These are phyloP conservation scores for Kwoniella mangroviensis DNA, from an alignment of 768 basidiomycete genomes.

Conservation along the genomic window DNA sequence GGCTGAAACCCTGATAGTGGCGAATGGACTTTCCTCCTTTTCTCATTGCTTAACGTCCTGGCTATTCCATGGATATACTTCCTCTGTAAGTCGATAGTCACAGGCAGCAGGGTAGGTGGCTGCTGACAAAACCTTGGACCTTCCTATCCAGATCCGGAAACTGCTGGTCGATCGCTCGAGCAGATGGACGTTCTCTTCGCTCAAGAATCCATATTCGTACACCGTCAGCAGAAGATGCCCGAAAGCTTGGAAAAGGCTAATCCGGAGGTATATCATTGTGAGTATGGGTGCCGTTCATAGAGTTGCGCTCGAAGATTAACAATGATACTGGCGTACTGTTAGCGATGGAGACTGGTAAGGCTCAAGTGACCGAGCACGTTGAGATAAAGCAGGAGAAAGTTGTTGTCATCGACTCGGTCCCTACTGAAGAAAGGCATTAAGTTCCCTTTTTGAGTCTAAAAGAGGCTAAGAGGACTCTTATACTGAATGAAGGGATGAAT, in stretches of 20 bases:
- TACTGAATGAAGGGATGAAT: too few relatives aligned
- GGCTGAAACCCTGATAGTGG: constrained; percentile 24
- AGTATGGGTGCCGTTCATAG: not conserved
- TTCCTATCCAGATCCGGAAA: constrained; percentile 32
- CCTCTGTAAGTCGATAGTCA: constrained; percentile 10
- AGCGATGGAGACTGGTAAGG: constrained; percentile 22
- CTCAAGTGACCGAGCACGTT: not conserved
- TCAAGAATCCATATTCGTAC: constrained; percentile 21
- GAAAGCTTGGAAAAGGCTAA: constrained; percentile 5
- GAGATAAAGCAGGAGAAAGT: not conserved
- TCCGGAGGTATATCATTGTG: constrained; percentile 15
- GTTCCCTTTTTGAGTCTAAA: too few relatives aligned
- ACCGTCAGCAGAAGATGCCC: constrained; percentile 4
- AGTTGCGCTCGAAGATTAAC: not conserved
- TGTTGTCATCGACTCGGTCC: too few relatives aligned
- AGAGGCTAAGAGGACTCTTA: too few relatives aligned
- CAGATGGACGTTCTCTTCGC: constrained; percentile 41
- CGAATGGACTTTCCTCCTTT: constrained; percentile 42
- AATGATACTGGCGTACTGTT: not conserved
- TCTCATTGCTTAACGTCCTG: constrained; percentile 35
- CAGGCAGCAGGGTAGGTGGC: not conserved
- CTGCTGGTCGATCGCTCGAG: constrained; percentile 29
- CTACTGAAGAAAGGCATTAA: too few relatives aligned
- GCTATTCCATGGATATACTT: constrained; percentile 28
- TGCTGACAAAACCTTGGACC: not conserved